Evolutionary conservation across 2,329 filamentous ascomycete species (phyloP).

Genomic region (Alternaria sp.): DNA sequence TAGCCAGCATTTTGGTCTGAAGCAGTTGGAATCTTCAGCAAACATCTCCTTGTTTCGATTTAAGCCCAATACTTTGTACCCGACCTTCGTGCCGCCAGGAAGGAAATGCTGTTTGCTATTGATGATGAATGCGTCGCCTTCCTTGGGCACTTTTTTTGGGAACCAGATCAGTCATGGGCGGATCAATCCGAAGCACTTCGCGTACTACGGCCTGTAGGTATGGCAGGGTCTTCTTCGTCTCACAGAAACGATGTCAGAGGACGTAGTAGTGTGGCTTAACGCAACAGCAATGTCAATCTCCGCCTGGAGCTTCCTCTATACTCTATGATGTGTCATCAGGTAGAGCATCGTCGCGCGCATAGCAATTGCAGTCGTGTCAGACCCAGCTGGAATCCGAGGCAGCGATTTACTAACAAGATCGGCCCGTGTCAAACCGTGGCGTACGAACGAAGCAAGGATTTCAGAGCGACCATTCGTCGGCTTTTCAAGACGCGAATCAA

Average conservation of each 20-base stretch:
- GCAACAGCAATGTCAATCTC: conserved; percentile 56
- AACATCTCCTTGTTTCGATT: conserved; percentile 37
- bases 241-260: conserved; percentile 55
- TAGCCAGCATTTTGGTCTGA: conserved; percentile 61
- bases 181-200: conserved; percentile 55
- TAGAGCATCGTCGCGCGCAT: conserved; percentile 63
- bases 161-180: conserved; percentile 42
- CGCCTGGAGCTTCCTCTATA: conserved; percentile 55
- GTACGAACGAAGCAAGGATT: conserved; percentile 63
- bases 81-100: conserved; percentile 40
- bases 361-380: conserved; percentile 65
- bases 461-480: conserved; percentile 58
- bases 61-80: conserved; percentile 36
- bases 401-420: conserved; percentile 54
- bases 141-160: conserved; percentile 38
- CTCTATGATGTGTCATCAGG: conserved; percentile 58
- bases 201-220: conserved; percentile 59
- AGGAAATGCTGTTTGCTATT: conserved; percentile 33
- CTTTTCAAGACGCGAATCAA: conserved; percentile 35
- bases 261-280: conserved; percentile 24
- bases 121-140: conserved; percentile 37
- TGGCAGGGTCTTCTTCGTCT: conserved; percentile 48
- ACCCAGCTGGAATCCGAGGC: conserved; percentile 62
- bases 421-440: conserved; percentile 53
- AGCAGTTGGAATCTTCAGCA: conserved; percentile 53